A percentile compares a stretch with the other conserved stretches of the same genome.
Evolutionary conservation across 441 rosid genomes (phyloP).

Genomic region (Macaranga tanarius): DNA sequence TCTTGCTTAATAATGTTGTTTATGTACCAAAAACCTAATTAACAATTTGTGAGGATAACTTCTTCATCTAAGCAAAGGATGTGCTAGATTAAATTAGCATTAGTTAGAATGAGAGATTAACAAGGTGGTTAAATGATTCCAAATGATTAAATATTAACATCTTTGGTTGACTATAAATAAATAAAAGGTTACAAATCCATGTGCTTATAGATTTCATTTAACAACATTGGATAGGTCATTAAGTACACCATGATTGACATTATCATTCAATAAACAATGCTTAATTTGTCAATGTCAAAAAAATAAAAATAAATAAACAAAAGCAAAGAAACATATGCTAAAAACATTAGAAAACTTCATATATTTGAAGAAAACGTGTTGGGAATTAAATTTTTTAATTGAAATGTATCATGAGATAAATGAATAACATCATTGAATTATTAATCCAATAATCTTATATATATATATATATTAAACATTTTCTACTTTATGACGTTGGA

Average conservation of each 20-base stretch:
- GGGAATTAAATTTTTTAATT: not conserved
- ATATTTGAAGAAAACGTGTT: not conserved
- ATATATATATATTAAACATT: too few species aligned
- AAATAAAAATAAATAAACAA: not conserved
- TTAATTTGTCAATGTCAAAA: constrained; percentile 8
- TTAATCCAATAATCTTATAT: not conserved
- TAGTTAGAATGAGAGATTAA: constrained; percentile 1
- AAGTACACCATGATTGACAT: constrained; percentile 17
- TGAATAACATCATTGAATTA: too few species aligned
- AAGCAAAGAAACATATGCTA: not conserved
- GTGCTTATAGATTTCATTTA: not conserved
- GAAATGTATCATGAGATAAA: not conserved
- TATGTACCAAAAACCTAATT: not conserved
- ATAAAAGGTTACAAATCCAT: not conserved
- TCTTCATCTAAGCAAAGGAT: not conserved
- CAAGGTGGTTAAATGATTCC: not conserved
- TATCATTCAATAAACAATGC: not conserved
- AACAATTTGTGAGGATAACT: not conserved
- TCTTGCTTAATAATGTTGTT: not conserved
- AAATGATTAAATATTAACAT: not conserved
- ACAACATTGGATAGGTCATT: not conserved
- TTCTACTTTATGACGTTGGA: too few species aligned
- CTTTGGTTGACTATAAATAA: not conserved
- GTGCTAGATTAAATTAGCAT: not conserved
- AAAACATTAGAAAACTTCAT: not conserved